Evolutionary conservation across 192 early-diverging fungal genomes (phyloP).

Genomic region (Coemansia sp.): DNA sequence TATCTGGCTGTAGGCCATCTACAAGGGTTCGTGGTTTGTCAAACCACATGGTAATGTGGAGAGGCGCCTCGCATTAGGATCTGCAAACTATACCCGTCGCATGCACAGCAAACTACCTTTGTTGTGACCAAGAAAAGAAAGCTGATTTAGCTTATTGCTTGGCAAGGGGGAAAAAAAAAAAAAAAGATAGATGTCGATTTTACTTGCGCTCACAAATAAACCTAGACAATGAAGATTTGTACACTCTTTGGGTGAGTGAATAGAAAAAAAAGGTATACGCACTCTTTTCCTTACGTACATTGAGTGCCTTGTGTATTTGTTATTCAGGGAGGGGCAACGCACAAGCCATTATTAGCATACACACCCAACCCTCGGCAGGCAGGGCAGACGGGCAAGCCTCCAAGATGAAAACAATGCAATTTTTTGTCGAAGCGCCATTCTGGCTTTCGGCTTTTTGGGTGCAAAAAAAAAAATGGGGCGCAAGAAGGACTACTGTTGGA

Average conservation of each 20-base stretch:
- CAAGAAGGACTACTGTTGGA: not conserved
- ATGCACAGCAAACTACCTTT: not conserved
- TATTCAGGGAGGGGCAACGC: not conserved
- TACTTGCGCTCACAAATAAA: not conserved
- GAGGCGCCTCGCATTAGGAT: not conserved
- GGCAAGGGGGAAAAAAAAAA: not conserved
- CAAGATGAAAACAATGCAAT: not conserved
- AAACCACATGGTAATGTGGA: not conserved
- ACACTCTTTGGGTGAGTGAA: not conserved
- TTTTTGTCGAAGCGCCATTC: not conserved
- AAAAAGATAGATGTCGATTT: not conserved
- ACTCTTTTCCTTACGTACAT: conserved; percentile 10
- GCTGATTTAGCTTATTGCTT: not conserved
- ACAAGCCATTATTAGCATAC: not conserved
- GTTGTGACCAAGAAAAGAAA: not conserved
- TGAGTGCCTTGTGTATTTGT: not conserved
- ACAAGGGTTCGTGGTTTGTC: not conserved
- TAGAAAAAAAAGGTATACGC: not conserved
- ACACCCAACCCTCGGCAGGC: not conserved
- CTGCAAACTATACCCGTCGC: conserved; percentile 6
- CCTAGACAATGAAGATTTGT: not conserved
- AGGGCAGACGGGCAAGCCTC: conserved; percentile 6
- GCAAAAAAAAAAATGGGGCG: not conserved
- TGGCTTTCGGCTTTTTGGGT: not conserved
- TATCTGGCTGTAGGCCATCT: not conserved